A percentile compares a stretch with the other conserved stretches of the same genome.
phyloP scores from a whole-genome alignment of 805 yeast genomes.

The Teunomyces atbi region DNA sequence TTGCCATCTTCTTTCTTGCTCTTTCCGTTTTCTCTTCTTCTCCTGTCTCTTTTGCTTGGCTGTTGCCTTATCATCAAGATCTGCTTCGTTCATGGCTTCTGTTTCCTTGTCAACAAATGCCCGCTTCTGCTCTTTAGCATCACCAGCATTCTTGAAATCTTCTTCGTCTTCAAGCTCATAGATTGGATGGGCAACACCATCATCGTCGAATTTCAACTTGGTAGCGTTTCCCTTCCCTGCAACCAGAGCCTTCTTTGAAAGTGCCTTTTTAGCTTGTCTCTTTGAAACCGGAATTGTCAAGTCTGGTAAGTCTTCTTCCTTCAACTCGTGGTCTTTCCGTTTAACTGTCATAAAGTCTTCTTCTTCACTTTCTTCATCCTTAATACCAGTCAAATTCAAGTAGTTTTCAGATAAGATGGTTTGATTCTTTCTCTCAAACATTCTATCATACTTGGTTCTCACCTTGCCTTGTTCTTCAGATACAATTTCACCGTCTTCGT shows the following conservation, averaged over 20 bases:
- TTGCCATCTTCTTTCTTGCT: slow-evolving; percentile 58
- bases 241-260: slow-evolving; percentile 75
- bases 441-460: slow-evolving; percentile 87
- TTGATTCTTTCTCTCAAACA: slow-evolving; percentile 95
- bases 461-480: slow-evolving; percentile 45
- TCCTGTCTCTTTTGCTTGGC: slow-evolving; percentile 80
- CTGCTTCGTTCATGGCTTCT: slow-evolving; percentile 67
- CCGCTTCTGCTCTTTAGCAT: slow-evolving; percentile 64
- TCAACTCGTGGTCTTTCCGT: slow-evolving; percentile 69
- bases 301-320: slow-evolving; percentile 64
- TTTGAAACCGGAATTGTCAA: slow-evolving; percentile 69
- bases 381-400: slow-evolving; percentile 60
- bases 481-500: slow-evolving; percentile 56
- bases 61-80: slow-evolving; percentile 70
- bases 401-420: slow-evolving; percentile 89
- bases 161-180: slow-evolving; percentile 91
- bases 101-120: slow-evolving; percentile 67
- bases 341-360: slow-evolving; percentile 82
- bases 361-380: slow-evolving; percentile 43
- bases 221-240: slow-evolving; percentile 65
- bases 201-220: slow-evolving; percentile 87
- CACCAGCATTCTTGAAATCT: slow-evolving; percentile 74
- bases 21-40: slow-evolving; percentile 86
- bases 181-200: slow-evolving; percentile 86
- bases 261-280: slow-evolving; percentile 79